A percentile compares a stretch with the other conserved stretches of the same genome.
These are phyloP conservation scores for Pinus tabuliformis DNA, from an alignment of 75 land plant genomes.

Conservation along the genomic window DNA sequence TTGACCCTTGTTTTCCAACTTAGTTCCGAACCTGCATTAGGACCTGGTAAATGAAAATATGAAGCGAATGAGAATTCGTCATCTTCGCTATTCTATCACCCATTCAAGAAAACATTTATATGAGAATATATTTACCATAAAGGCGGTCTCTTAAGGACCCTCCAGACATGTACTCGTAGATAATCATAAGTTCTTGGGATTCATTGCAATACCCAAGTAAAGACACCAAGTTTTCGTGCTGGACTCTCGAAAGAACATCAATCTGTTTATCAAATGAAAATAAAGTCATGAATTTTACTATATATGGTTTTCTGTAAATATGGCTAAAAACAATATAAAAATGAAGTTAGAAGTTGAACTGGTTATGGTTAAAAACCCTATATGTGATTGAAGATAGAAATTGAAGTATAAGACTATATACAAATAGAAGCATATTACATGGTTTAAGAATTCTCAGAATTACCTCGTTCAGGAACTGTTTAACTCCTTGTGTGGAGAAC, in stretches of 20 bases:
- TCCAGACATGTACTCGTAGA: conserved; percentile 36
- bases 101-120: too few relatives aligned
- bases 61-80: too few relatives aligned
- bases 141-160: conserved; percentile 26
- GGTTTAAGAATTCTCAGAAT: too few relatives aligned
- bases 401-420: not conserved
- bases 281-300: not conserved
- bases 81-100: not conserved
- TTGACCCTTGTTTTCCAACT: not conserved
- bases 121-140: conserved; percentile 16
- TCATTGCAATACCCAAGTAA: conserved; percentile 42
- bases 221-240: conserved; percentile 28
- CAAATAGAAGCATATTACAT: not conserved
- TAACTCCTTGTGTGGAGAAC: too few relatives aligned
- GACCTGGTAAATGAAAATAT: too few relatives aligned
- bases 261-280: not conserved
- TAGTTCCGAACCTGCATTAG: too few relatives aligned
- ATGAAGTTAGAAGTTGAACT: too few relatives aligned
- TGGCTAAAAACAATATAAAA: too few relatives aligned
- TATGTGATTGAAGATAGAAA: not conserved
- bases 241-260: conserved; percentile 3
- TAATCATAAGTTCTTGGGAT: conserved; percentile 8
- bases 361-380: too few relatives aligned
- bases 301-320: too few relatives aligned
- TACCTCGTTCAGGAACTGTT: too few relatives aligned